These are phyloP conservation scores for Vitis hybrid DNA, from an alignment of 177 flowering plant genomes.

Conservation along the genomic window DNA sequence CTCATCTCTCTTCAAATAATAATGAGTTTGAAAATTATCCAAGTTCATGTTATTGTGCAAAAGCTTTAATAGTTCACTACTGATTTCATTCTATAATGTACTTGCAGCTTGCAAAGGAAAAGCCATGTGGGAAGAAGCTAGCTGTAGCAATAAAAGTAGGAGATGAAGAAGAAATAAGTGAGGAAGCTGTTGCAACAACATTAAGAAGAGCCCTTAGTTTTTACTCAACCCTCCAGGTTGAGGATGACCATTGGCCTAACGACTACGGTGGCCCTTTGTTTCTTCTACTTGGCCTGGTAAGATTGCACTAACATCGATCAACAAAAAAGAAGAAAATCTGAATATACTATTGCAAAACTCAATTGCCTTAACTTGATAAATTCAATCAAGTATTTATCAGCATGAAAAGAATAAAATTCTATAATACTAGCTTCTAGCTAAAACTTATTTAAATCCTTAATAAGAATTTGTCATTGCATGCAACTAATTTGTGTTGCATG, in stretches of 20 bases:
- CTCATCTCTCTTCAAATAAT: background rate
- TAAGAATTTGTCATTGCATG: too few species aligned
- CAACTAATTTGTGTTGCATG: too few species aligned
- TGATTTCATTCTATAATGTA: background rate
- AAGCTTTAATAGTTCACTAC: too few species aligned
- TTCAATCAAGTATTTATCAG: too few species aligned
- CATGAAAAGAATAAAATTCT: too few species aligned
- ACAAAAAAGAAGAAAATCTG: too few species aligned
- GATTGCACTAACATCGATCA: too few species aligned
- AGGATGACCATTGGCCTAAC: conserved; percentile 63
- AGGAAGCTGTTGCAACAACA: conserved; percentile 16
- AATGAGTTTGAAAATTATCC: background rate
- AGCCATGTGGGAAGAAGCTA: conserved; percentile 1
- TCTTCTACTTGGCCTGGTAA: conserved; percentile 48
- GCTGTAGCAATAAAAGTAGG: background rate
- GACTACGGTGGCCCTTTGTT: conserved; percentile 59
- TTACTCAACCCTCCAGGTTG: conserved; percentile 39
- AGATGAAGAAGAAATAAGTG: conserved; percentile 17
- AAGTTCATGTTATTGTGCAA: too few species aligned
- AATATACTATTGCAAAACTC: too few species aligned
- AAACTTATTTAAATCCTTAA: too few species aligned
- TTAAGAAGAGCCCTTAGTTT: conserved; percentile 30
- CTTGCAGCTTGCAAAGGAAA: conserved; percentile 24
- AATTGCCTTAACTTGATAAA: too few species aligned
- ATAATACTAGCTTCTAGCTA: too few species aligned